phyloP scores from a whole-genome alignment of 177 flowering plant species.

The Tripterygium wilfordii region DNA sequence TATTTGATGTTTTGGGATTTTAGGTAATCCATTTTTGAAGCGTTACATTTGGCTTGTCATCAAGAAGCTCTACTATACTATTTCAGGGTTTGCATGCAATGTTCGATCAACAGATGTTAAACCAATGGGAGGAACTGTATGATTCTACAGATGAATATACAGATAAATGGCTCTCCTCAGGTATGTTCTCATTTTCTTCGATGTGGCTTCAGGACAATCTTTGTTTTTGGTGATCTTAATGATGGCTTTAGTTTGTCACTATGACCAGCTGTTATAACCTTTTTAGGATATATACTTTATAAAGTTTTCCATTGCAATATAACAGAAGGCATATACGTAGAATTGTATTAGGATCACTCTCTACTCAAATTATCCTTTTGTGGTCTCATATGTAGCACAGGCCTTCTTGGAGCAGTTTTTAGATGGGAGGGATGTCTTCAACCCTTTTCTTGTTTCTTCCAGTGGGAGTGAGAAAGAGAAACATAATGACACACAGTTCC shows the following conservation, averaged over 20 bases:
- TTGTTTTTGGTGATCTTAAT: too few relatives aligned
- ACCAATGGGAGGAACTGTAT: slow-evolving; percentile 64
- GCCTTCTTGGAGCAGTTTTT: slow-evolving; percentile 69
- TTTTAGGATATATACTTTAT: too few relatives aligned
- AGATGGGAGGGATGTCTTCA: slow-evolving; percentile 19
- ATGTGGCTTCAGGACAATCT: neutral
- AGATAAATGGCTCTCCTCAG: slow-evolving; percentile 93
- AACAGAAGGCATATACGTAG: too few relatives aligned
- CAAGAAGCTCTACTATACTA: too few relatives aligned
- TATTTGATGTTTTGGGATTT: too few relatives aligned
- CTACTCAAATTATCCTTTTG: neutral
- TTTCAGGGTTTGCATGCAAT: slow-evolving; percentile 67
- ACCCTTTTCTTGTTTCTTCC: slow-evolving; percentile 17
- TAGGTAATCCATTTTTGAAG: too few relatives aligned
- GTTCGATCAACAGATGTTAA: slow-evolving; percentile 44
- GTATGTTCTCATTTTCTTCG: slow-evolving; percentile 25
- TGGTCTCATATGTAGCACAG: slow-evolving; percentile 52
- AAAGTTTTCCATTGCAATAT: too few relatives aligned
- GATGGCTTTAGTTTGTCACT: too few relatives aligned
- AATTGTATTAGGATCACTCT: too few relatives aligned
- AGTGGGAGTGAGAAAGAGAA: slow-evolving; percentile 13
- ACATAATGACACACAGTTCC: slow-evolving; percentile 13
- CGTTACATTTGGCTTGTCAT: too few relatives aligned
- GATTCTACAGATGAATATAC: slow-evolving; percentile 73
- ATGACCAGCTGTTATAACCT: too few relatives aligned